Evolutionary conservation across 2,329 filamentous ascomycete genomes (phyloP), one percentile per base, ranked within the genome.

Genomic region (Neofusicoccum laricinum): DNA sequence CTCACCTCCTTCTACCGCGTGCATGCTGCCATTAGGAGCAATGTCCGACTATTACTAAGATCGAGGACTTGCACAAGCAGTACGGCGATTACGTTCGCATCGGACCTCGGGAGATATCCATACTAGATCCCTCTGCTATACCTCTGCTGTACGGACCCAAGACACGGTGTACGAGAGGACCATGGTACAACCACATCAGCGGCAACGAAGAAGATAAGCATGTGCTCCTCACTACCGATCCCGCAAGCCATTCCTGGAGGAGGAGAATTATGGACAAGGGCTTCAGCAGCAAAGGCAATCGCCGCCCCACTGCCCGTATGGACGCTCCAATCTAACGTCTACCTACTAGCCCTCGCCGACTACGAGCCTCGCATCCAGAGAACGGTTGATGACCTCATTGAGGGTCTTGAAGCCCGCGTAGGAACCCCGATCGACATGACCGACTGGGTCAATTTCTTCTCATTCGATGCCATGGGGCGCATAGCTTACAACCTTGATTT

Each of bases 381-480:
- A 34, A 72, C 75, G 64, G 65, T 72, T 3, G 66, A 68, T 32
- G 64, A 68, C 2, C 68, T 76, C 2, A 69, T 76, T 55, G 64
- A 66, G 5, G 67, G 67, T 21, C 64, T 76, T 8, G 69, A 71
- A 17, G 71, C 71, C n/a, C 64, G 70, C 36, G 67, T 67, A 2
- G 61, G 61, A 2, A 19, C 69, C 2, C 63, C 2, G 64, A 64
- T 76, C 1, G 65, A 74, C 8, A 71, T 74, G n/a, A 74, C 72
- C 1, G 67, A 72, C 49, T 76, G 73, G 75, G 63, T 73, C 30
- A 73, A 77, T 50, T 82, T 75, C 67, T 76, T 82, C 65, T 76
- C 77, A 55, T 80, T 84, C 64, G 82, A 84, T 65, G 75, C 83
- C 25, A 83, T 84, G 77, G 80, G 79, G 7, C 80, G 82, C 62